Evolutionary conservation across 108 stramenopile genomes (phyloP).

Genomic region (Cylindrotheca closterium): DNA sequence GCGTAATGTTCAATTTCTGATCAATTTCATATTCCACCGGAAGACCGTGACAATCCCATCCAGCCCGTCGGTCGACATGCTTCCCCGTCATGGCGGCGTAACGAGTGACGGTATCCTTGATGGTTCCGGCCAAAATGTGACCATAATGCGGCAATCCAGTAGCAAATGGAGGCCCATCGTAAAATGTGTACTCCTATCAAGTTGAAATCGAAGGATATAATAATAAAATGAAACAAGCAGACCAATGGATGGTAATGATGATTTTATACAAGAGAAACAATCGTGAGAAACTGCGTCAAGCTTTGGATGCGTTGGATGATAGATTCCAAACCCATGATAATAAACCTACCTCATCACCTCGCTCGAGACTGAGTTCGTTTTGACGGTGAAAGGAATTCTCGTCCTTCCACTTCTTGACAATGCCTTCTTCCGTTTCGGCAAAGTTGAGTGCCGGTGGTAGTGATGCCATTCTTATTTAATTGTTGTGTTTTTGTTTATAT

Average conservation of each 20-base stretch:
- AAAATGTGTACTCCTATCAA: conserved; percentile 90
- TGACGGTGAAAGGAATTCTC: conserved; percentile 77
- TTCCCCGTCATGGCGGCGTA: conserved; percentile 95
- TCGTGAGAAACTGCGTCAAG: no score
- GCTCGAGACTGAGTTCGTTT: conserved; percentile 59
- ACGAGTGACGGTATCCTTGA: conserved; percentile 98
- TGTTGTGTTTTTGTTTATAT: no score
- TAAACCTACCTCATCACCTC: conserved; percentile 74
- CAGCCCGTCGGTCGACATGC: conserved; percentile 92
- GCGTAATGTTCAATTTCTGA: conserved; percentile 92
- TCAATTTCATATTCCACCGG: conserved; percentile 99
- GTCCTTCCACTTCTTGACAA: conserved; percentile 73
- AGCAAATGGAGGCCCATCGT: conserved; percentile 99
- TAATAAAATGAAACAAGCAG: neutral
- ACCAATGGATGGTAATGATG: neutral
- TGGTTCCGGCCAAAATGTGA: conserved; percentile 99
- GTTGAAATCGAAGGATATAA: neutral
- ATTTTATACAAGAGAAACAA: neutral
- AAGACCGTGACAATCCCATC: conserved; percentile 99
- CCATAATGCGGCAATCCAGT: conserved; percentile 99
- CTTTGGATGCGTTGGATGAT: no score
- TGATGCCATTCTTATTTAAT: conserved; percentile 48
- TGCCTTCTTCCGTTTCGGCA: conserved; percentile 77
- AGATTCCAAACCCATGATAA: neutral
- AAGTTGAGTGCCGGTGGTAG: conserved; percentile 82